These are phyloP conservation scores for Fomes fomentarius DNA, from an alignment of 1,284 basidiomycete species.

Conservation along the genomic window DNA sequence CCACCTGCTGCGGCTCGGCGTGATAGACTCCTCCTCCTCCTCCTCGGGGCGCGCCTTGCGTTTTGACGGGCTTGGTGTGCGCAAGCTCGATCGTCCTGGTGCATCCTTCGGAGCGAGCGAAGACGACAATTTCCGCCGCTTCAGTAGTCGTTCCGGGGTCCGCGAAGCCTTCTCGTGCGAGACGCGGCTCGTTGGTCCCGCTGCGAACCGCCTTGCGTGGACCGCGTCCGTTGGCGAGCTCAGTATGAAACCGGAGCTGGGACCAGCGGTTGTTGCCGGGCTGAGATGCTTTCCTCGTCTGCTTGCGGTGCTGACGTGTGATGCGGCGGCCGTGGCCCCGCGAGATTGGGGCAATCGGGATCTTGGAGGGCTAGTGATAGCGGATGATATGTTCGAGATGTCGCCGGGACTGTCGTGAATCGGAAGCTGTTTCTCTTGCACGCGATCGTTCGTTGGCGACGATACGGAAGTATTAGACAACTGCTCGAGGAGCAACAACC, in stretches of 20 bases:
- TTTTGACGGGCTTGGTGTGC: not conserved
- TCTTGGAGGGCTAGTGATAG: no score
- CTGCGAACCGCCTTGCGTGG: constrained; percentile 4
- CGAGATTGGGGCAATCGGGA: no score
- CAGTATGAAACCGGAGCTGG: constrained; percentile 3
- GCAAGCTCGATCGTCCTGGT: not conserved
- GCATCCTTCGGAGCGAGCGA: not conserved
- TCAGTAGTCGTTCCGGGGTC: constrained; percentile 14
- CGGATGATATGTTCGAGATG: no score
- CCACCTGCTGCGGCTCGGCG: not conserved
- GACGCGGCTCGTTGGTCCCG: constrained; percentile 8
- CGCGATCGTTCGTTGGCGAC: no score
- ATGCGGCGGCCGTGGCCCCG: no score
- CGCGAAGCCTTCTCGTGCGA: constrained; percentile 10
- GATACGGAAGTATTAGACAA: no score
- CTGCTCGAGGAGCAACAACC: no score
- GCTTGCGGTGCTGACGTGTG: no score
- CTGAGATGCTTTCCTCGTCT: no score
- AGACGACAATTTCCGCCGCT: constrained; percentile 8
- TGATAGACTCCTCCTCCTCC: not conserved
- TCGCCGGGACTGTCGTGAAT: no score
- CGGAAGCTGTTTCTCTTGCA: no score
- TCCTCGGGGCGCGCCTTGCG: not conserved
- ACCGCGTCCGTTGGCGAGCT: constrained; percentile 17
- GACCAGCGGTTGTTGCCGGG: not conserved